These are phyloP conservation scores for Pseudohalonectria lignicola DNA, from an alignment of 2,329 filamentous ascomycete genomes.

Conservation along the genomic window DNA sequence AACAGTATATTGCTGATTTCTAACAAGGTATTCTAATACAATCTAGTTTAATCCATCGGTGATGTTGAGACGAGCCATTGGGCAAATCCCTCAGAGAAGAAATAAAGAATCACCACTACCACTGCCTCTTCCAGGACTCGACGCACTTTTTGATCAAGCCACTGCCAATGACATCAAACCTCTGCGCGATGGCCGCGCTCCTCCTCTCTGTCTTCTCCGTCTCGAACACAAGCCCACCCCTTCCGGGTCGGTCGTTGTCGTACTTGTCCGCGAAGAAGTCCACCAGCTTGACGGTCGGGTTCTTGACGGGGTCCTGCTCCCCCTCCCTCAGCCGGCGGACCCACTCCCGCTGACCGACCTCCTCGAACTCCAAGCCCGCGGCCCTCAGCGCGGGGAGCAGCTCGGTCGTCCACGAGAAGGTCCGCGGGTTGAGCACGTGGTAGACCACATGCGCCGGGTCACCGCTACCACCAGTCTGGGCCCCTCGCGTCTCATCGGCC, in stretches of 20 bases:
- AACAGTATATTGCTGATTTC: no score
- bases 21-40: no score
- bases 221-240: conserved; percentile 24
- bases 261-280: conserved; percentile 41
- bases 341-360: conserved; percentile 31
- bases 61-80: no score
- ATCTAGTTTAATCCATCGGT: no score
- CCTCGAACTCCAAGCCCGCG: conserved; percentile 32
- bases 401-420: conserved; percentile 36
- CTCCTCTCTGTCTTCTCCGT: conserved; percentile 20
- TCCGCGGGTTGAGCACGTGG: conserved; percentile 35
- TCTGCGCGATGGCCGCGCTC: conserved; percentile 19
- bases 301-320: conserved; percentile 15
- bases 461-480: not conserved
- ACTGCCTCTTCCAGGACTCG: conserved; percentile 18
- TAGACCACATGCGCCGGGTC: conserved; percentile 14
- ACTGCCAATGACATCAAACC: conserved; percentile 24
- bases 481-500: not conserved
- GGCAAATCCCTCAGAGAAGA: no score
- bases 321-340: conserved; percentile 23
- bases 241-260: conserved; percentile 23
- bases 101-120: no score
- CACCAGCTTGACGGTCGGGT: conserved; percentile 40
- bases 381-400: conserved; percentile 34
- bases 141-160: conserved; percentile 26